Base-by-base conservation (phyloP, 208 protist species). In the Trypanosoma brucei region DNA sequence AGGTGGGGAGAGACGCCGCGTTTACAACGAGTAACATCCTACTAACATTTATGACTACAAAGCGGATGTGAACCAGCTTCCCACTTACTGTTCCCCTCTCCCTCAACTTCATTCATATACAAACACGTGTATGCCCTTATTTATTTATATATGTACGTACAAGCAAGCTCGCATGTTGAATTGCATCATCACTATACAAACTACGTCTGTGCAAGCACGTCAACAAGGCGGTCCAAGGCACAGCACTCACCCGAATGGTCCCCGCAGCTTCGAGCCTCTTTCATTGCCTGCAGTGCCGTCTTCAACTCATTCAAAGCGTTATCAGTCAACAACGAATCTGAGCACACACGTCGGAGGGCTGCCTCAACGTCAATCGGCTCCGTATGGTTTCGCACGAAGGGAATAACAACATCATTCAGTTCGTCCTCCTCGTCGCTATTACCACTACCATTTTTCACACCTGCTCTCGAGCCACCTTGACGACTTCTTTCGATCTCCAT, bases 141-240 rank as follows among this genome's bases (percentile, higher is more conserved):
- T 22, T 22, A 22, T 22, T 22, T 22, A 22, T 22, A 22, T 22
- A 22, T 22, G 22, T 22, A 22, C 42, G 42, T 46, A 46, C 42
- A 46, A 46, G 11, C 42, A 22, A 22, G 22, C 22, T 22, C 22
- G 22, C 22, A 22, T 22, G 22, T 22, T 22, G 22, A 22, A 22
- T 22, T 22, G 22, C 22, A 22, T 46, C 42, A 46, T 11, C 42
- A 46, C 42, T 46, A 22, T 9, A 42, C 45, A 22, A 22, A 13
- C 35, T 68, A 74, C 40, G 69, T 48, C 34, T 66, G 68, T 0
- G 78, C 68, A 11, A 83, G 67, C 1, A 59, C 65, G 55, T 83
- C 73, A 2, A 83, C 63, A 11, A 83, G 63, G 42, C 62, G 50
- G 37, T 83, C 78, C 46, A 79, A 62, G n/a, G 57, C 66, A 6